Evolutionary conservation across 148 eudicot species (phyloP), one percentile per base, ranked within the genome.

Genomic region (Vaccinium vitisidaea): DNA sequence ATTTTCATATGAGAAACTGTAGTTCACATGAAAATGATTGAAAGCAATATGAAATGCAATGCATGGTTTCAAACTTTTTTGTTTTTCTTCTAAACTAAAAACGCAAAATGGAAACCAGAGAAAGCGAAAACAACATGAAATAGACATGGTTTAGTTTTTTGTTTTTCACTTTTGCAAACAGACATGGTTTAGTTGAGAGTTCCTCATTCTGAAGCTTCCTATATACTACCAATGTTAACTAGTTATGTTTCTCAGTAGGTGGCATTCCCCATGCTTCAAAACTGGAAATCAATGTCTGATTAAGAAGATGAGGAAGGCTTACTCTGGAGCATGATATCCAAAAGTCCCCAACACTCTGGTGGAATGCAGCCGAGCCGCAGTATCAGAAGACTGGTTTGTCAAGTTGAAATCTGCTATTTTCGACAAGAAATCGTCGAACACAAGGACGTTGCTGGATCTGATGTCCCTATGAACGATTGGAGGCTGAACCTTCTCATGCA

Each of bases 301-400:
- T 63, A 30, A 30, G 16, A 73, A 84, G 81, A 6, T 27, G 43
- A 27, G 46, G 27, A 49, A 49, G 9, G 23, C 65, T 89, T 90
- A 92, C 95, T 92, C 95, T 61, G 95, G 95, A 58, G 95, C 93
- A 88, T 92, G 95, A 85, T 92, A 92, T 52, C 95, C 95, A 82
- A 92, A 92, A 67, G 95, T 92, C 59, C 95, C 95, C 6, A 92
- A 84, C 36, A 92, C 95, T 82, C 95, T 90, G 53, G 95, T 92
- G 25, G 95, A 92, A 88, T 92, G 95, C 81, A 92, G 89, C 50
- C 95, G 89, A 84, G 95, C 93, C 48, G 93, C 92, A 4, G 93
- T 90, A 69, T 92, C 95, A 54, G 95, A 90, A 69, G 94, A 90
- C 8, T 90, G 92, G 79, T 86, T 91, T 50, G 92, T 88, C 89